These are phyloP conservation scores for Gossypium bickii DNA, from an alignment of 345 rosid genomes.

Conservation along the genomic window DNA sequence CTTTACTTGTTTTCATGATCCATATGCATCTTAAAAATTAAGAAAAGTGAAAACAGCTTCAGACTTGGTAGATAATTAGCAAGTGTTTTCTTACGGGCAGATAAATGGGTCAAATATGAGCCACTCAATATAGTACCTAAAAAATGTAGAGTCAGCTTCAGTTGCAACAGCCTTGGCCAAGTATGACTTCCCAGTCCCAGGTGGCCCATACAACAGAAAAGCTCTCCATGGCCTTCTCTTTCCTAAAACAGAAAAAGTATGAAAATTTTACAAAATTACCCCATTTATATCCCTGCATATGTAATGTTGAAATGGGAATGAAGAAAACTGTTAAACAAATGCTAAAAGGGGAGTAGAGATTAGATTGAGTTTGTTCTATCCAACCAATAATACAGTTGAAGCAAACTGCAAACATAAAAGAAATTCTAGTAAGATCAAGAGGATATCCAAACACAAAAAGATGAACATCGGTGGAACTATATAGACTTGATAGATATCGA, in stretches of 20 bases:
- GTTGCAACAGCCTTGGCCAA: conserved; percentile 85
- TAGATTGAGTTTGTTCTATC: not conserved
- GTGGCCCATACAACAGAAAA: conserved; percentile 41
- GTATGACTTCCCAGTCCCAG: conserved; percentile 82
- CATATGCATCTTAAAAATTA: too few relatives aligned
- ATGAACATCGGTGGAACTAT: not conserved
- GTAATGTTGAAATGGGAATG: not conserved
- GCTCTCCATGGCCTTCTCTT: conserved; percentile 66
- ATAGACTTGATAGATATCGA: not conserved
- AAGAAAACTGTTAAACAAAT: not conserved
- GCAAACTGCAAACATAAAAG: not conserved
- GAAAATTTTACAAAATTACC: not conserved
- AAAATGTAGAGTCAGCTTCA: conserved; percentile 18
- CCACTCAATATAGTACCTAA: conserved; percentile 36
- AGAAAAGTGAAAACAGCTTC: not conserved
- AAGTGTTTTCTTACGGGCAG: not conserved
- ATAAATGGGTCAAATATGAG: not conserved
- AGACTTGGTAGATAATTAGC: not conserved
- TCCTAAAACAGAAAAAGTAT: conserved; percentile 33
- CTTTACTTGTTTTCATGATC: too few relatives aligned
- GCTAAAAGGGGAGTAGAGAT: not conserved
- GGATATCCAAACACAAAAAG: not conserved
- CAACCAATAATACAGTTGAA: not conserved
- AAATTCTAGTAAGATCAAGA: not conserved
- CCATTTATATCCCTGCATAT: not conserved